These are phyloP conservation scores for Candida ulmi DNA, from an alignment of 805 yeast species.

Conservation along the genomic window DNA sequence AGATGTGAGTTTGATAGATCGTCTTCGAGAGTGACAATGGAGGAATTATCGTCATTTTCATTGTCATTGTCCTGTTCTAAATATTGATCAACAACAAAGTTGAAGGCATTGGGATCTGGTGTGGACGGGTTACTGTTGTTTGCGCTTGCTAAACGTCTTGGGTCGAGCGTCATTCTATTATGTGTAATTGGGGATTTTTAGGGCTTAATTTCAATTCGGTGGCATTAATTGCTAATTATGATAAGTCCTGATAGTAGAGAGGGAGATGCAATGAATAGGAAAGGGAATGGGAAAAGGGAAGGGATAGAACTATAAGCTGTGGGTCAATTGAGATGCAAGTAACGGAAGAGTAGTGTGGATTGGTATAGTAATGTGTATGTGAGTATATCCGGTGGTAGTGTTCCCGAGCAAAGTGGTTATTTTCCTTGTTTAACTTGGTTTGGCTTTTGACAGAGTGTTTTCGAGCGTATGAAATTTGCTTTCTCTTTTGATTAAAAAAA, in stretches of 20 bases:
- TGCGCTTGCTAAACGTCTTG: slow-evolving; percentile 10
- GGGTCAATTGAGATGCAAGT: background rate
- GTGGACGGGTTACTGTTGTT: slow-evolving; percentile 10
- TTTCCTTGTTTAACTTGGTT: too few relatives aligned
- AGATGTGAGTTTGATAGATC: background rate
- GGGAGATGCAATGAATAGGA: background rate
- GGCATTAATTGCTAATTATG: too few relatives aligned
- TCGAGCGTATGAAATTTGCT: too few relatives aligned
- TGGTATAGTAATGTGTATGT: too few relatives aligned
- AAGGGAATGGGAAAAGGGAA: too few relatives aligned
- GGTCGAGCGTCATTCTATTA: slow-evolving; percentile 23
- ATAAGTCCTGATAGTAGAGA: too few relatives aligned
- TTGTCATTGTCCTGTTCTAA: slow-evolving; percentile 2
- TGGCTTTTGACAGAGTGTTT: too few relatives aligned
- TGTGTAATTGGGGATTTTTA: background rate
- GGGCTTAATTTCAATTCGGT: background rate
- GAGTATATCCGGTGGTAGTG: background rate
- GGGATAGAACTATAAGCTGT: too few relatives aligned
- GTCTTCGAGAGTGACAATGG: slow-evolving; percentile 17
- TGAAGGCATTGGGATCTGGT: slow-evolving; percentile 14
- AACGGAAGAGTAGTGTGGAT: too few relatives aligned
- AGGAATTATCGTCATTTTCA: slow-evolving; percentile 10
- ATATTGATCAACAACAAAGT: slow-evolving; percentile 7
- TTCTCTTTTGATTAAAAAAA: background rate
- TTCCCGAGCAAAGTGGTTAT: too few relatives aligned